Evolutionary conservation across 1,284 basidiomycete species (phyloP), one percentile per base, ranked within the genome.

Genomic region (Ceratobasidium sp.): DNA sequence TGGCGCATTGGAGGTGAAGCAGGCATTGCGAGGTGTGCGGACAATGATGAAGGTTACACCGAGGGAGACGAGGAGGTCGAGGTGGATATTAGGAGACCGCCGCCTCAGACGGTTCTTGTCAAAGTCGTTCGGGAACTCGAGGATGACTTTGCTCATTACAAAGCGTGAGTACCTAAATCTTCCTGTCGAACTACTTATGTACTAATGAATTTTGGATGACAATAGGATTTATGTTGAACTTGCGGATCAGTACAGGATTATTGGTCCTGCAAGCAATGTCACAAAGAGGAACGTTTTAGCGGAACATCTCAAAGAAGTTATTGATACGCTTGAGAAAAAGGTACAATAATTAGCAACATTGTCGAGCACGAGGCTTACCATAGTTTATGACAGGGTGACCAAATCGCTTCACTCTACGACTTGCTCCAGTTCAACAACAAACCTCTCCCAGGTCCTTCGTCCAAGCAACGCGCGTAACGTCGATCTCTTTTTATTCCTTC

Each of bases 81-180:
- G 0, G 87, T 87, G 9, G 86, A 87, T 53, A 81, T 79, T 79
- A 87, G 86, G 80, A 85, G 86, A 39, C 78, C 94, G 1, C 95
- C 95, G 1, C 93, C 95, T 23, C 95, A 96, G 85, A 96, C 95
- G 0, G 91, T 96, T 3, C 88, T 97, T 7, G 88, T 91, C 40
- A 88, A 93, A 18, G 94, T 97, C 39, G 87, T 97, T 56, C 84
- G 91, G 78, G 95, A 97, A 85, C 88, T 97, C 13, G 95, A 97
- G 84, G 95, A 95, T 82, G 96, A 97, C 84, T 97, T 96, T 83
- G 90, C 90, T 26, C 95, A 97, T 86, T 96, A 95, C 84, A 96
- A 95, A 85, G 90, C 92, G 95, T 96, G 81, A 70, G 90, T 85
- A 33, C 15, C 13, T 26, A 55, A 44, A 44, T n/a, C 18, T 23